Base-by-base conservation (phyloP, 2,329 filamentous ascomycete species). In the Fusarium luffae region DNA sequence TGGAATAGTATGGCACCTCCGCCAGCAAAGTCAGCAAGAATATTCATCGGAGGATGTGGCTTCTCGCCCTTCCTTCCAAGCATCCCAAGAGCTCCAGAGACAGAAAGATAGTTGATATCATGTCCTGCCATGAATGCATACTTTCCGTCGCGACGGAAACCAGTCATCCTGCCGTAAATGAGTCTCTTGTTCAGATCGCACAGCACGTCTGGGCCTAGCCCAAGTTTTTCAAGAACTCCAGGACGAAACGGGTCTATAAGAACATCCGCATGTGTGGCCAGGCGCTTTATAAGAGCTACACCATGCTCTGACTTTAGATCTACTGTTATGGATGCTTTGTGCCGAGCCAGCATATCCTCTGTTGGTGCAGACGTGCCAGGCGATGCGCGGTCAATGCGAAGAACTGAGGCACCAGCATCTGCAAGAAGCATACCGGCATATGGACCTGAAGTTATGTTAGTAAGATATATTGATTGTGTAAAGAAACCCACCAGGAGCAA, bases 21-120 rank as follows among this genome's bases (percentile, higher is more conserved):
- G 32, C 94, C 95, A 0, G 93, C 96, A 72, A 98, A 98, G 78
- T 98, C 95, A 1, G 89, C 95, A 2, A 98, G 82, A 19, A 98
- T 85, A 75, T 98, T 98, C 8, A 84, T 88, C 0, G 96, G 96
- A 19, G 94, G 86, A 66, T 91, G 90, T 2, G 95, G 95, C 69
- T 88, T 89, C 76, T 90, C 87, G 18, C 85, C 86, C 28, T 83
- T 82, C 1, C 92, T 84, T 1, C 95, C 95, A 5, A 98, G 86
- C 80, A 97, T 84, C 1, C 86, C 86, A 28, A 98, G 81, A 2
- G 92, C 90, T 1, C 95, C 95, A 0, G 91, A 92, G 0, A 97
- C 93, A 50, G 94, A 93, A 43, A 98, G 90, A 80, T 98, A 98
- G 77, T 98, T 98, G 79, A 98, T 97, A 78, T 98, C 94, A 77